Evolutionary conservation across 345 rosid species (phyloP), one percentile per base, ranked within the genome.

Genomic region (Linum lewisii): DNA sequence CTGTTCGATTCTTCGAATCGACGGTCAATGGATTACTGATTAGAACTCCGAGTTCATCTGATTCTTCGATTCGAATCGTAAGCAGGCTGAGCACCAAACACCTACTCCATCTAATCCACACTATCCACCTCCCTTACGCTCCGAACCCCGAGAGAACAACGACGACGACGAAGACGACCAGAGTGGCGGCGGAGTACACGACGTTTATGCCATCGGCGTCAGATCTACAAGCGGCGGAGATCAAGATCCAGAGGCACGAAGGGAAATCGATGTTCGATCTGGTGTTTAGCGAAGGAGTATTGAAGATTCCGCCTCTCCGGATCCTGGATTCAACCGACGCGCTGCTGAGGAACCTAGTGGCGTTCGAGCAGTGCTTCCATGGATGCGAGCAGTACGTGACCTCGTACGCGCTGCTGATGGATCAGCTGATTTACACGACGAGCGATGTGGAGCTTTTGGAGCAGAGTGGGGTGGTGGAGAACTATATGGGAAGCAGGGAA

Each of bases 311-410:
- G 47, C 47, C 11, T 1, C 11, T 42, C 16, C 47, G 47, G 47
- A 42, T 42, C 47, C 47, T 11, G 16, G 47, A 42, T 16, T 42
- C 47, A 1, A 42, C 47, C 47, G 47, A 42, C 47, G 47, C 47
- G 9, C 47, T 42, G 47, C 13, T 42, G 16, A 42, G 47, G 47
- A 42, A 42, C 47, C 47, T 42, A 16, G 47, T 42, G 47, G 47
- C 47, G 47, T 42, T 42, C 47, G 47, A 42, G 47, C 47, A 42
- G 47, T 42, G 47, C 47, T 42, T 42, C 47, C 47, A 42, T 42
- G 47, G 47, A 14, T 42, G 47, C 47, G 15, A 11, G 47, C 47
- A 51, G 55, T 51, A 51, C 55, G 19, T 51, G 10, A 19, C 55
- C 2, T 51, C 55, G 7, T 51, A 51, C 13, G 55, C 19, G 55